Evolutionary conservation across 805 yeast genomes (phyloP).

Genomic region (Candida hispaniensis): DNA sequence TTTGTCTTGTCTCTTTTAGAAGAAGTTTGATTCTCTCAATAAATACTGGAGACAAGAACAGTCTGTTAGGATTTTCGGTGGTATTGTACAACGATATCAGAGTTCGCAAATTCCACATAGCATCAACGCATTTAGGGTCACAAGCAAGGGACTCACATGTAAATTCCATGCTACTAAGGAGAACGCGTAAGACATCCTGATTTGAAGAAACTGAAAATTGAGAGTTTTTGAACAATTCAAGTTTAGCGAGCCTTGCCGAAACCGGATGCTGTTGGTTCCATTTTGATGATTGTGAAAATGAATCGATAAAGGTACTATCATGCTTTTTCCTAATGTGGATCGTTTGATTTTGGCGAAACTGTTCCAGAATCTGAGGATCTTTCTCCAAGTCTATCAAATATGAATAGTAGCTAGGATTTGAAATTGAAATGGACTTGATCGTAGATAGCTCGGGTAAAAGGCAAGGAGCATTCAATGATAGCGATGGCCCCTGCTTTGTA

Average conservation of each 20-base stretch:
- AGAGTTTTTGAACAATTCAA: conserved; percentile 9
- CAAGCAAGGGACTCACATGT: conserved; percentile 39
- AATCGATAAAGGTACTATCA: conserved; percentile 28
- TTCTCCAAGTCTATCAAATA: conserved; percentile 42
- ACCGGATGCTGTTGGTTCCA: conserved; percentile 3
- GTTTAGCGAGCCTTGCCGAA: conserved; percentile 12
- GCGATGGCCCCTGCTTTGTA: conserved; percentile 32
- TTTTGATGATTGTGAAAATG: conserved; percentile 33
- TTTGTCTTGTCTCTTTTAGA: conserved; percentile 4
- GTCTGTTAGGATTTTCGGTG: conserved; percentile 31
- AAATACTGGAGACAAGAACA: conserved; percentile 4
- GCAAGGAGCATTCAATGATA: conserved; percentile 46
- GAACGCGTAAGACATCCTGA: neutral
- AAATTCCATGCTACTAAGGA: conserved; percentile 31
- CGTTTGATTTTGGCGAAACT: conserved; percentile 22
- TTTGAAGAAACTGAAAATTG: conserved; percentile 14
- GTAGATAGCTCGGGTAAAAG: conserved; percentile 49
- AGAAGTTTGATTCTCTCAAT: conserved; percentile 14
- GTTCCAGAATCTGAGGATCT: conserved; percentile 7
- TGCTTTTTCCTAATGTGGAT: conserved; percentile 25
- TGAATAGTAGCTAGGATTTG: conserved; percentile 39
- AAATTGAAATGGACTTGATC: conserved; percentile 35
- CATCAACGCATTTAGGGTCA: conserved; percentile 38
- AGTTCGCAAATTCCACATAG: conserved; percentile 52
- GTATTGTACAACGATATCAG: conserved; percentile 46